These are phyloP conservation scores for Plantago lanceolata DNA, from an alignment of 305 asterid species.

Conservation along the genomic window DNA sequence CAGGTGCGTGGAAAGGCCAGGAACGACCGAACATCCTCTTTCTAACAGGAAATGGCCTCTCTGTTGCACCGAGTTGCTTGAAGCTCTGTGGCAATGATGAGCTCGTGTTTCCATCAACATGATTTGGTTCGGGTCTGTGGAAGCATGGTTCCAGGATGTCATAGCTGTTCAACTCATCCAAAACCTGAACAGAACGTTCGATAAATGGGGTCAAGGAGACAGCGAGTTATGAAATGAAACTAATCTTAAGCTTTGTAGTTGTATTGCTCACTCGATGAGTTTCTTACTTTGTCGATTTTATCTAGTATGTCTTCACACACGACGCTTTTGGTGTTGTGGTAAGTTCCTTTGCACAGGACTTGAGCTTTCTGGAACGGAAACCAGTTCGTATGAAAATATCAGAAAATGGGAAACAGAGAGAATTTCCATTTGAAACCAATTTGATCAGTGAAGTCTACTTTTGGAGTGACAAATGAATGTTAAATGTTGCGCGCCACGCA, in stretches of 20 bases:
- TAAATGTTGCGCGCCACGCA: background rate
- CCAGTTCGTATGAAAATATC: background rate
- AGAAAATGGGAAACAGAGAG: background rate
- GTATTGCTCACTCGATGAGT: background rate
- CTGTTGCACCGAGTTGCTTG: constrained; percentile 40
- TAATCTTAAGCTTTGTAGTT: background rate
- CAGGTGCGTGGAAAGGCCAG: constrained; percentile 62
- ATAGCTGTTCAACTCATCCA: constrained; percentile 34
- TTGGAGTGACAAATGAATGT: background rate
- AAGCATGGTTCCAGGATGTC: constrained; percentile 55
- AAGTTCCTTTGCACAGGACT: constrained; percentile 34
- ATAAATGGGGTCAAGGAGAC: background rate
- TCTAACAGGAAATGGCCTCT: constrained; percentile 48
- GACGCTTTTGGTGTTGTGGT: constrained; percentile 5
- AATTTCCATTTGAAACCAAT: too few species aligned
- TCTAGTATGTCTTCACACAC: constrained; percentile 21
- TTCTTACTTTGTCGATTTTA: constrained; percentile 36
- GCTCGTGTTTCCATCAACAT: constrained; percentile 19
- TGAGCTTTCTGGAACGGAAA: constrained; percentile 39
- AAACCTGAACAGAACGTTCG: constrained; percentile 26
- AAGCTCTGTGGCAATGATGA: constrained; percentile 39
- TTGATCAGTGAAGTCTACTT: too few species aligned
- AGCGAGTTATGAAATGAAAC: background rate
- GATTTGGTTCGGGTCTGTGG: constrained; percentile 23
- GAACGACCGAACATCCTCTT: constrained; percentile 57